These are phyloP conservation scores for Falciphora oryzae DNA, from an alignment of 2,329 filamentous ascomycete species.

Conservation along the genomic window DNA sequence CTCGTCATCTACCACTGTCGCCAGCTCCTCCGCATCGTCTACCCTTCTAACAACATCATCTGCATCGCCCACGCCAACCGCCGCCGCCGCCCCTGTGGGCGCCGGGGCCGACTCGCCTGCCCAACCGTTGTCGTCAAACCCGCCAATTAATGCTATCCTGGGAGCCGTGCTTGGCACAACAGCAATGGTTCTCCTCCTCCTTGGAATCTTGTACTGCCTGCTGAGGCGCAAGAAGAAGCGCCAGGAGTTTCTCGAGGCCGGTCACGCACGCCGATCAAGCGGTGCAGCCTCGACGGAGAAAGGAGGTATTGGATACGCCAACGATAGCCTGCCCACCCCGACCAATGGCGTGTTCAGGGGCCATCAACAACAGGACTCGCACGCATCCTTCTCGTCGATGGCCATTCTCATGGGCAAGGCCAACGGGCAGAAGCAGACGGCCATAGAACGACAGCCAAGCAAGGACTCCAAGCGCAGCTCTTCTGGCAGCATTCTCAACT, in stretches of 20 bases:
- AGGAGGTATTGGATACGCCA: slow-evolving; percentile 42
- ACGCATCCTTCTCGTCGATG: slow-evolving; percentile 56
- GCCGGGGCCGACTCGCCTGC: slow-evolving; percentile 21
- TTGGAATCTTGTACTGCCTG: slow-evolving; percentile 67
- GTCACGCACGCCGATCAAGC: slow-evolving; percentile 37
- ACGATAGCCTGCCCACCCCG: slow-evolving; percentile 32
- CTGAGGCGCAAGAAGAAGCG: slow-evolving; percentile 52
- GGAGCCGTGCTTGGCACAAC: slow-evolving; percentile 81
- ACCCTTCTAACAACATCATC: slow-evolving; percentile 19
- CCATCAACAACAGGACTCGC: slow-evolving; percentile 47
- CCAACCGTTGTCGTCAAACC: slow-evolving; percentile 15
- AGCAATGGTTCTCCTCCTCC: slow-evolving; percentile 62
- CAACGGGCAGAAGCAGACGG: slow-evolving; percentile 37
- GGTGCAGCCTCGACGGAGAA: slow-evolving; percentile 51
- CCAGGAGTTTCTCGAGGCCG: slow-evolving; percentile 42
- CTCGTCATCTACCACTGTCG: slow-evolving; percentile 19
- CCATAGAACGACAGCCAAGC: slow-evolving; percentile 34
- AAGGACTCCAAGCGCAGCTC: slow-evolving; percentile 49
- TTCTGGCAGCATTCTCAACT: slow-evolving; percentile 51
- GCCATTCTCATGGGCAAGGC: slow-evolving; percentile 61
- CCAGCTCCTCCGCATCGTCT: slow-evolving; percentile 20
- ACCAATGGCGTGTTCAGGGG: slow-evolving; percentile 37
- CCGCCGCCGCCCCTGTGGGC: slow-evolving; percentile 20
- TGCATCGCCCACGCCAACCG: slow-evolving; percentile 19
- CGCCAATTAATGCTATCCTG: slow-evolving; percentile 54